phyloP scores from a whole-genome alignment of 192 early-diverging fungal genomes.

The Diversispora epigaea region DNA sequence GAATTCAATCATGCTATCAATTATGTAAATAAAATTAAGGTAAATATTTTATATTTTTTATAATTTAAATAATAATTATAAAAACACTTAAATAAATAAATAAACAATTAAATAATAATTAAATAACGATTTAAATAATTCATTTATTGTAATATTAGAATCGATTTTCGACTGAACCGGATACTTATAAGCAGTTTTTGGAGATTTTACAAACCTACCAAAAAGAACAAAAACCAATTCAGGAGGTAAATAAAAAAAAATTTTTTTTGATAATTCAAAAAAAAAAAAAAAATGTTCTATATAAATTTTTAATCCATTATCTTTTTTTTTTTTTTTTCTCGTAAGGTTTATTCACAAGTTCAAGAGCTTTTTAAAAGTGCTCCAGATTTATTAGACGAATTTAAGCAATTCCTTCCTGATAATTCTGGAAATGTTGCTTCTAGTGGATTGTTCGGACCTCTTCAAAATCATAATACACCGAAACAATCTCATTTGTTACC shows the following conservation, averaged over 20 bases:
- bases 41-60: conserved; percentile 25
- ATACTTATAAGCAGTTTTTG: conserved; percentile 96
- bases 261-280: background rate
- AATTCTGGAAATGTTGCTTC: conserved; percentile 59
- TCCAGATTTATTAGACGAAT: conserved; percentile 92
- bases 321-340: background rate
- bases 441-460: conserved; percentile 44
- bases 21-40: conserved; percentile 99
- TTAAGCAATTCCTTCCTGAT: conserved; percentile 98
- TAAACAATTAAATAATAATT: conserved; percentile 82
- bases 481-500: conserved; percentile 42
- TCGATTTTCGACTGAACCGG: conserved; percentile 88
- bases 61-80: no score
- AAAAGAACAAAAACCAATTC: conserved; percentile 92
- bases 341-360: conserved; percentile 90
- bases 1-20: conserved; percentile 99
- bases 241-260: conserved; percentile 63
- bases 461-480: conserved; percentile 41
- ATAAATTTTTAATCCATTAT: background rate
- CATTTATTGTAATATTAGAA: conserved; percentile 54
- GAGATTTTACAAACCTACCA: conserved; percentile 98
- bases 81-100: conserved; percentile 64
- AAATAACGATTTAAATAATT: conserved; percentile 48
- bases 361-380: conserved; percentile 82
- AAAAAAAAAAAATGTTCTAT: no score